A percentile compares a stretch with the other conserved stretches of the same genome.
Conservation (phyloP, 176 grass and related monocot species). For the Carex parvula region DNA sequence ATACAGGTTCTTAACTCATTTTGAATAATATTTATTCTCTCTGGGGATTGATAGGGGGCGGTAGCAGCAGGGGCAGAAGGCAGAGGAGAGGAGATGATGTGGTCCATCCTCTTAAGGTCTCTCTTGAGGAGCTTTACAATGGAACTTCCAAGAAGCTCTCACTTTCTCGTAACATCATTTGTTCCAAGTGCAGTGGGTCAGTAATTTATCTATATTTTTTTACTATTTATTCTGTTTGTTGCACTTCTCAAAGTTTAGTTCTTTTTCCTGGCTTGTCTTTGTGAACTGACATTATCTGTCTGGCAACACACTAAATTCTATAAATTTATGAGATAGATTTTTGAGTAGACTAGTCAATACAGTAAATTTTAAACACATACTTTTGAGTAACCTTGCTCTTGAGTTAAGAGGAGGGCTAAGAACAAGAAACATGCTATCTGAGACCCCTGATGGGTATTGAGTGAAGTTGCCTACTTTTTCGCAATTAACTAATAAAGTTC, state of each 20-base stretch:
- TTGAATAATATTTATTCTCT: background rate
- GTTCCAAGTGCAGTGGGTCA: slow-evolving; percentile 76
- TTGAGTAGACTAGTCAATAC: background rate
- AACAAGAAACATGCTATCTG: background rate
- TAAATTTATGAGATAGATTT: background rate
- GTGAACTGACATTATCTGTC: background rate
- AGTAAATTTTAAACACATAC: background rate
- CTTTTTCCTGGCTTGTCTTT: background rate
- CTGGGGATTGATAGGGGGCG: slow-evolving; percentile 37
- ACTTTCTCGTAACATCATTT: slow-evolving; percentile 67
- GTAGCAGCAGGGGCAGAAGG: slow-evolving; percentile 68
- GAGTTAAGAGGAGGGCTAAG: background rate
- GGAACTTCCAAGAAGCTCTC: slow-evolving; percentile 79
- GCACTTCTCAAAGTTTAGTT: background rate
- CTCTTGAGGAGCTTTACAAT: slow-evolving; percentile 82
- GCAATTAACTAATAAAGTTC: background rate
- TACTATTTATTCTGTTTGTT: background rate
- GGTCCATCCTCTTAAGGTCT: slow-evolving; percentile 71
- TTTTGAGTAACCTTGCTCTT: background rate
- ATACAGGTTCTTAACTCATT: background rate
- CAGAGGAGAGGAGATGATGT: slow-evolving; percentile 84
- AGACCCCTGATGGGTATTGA: background rate
- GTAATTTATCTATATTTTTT: background rate
- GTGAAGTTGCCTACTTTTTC: background rate
- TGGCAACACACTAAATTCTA: background rate